Evolutionary conservation across 2,329 filamentous ascomycete genomes (phyloP), one percentile per base, ranked within the genome.

Genomic region (Calonectria henricotiae): DNA sequence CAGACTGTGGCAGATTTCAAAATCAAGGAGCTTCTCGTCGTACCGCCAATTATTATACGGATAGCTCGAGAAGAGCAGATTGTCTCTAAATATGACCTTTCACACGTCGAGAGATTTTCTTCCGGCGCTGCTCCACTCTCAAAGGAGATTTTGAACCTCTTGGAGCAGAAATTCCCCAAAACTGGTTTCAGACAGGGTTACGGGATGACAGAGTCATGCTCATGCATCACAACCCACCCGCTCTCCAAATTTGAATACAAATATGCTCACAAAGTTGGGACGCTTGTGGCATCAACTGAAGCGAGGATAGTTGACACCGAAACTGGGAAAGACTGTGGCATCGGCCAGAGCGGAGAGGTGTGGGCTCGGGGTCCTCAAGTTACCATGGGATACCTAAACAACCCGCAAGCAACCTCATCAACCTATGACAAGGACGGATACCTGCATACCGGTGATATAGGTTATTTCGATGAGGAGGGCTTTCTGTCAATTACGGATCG

Each of bases 191-290:
- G 89, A 74, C 90, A 92, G 76, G 90, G 89, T 1, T 92, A 92
- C 74, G 91, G 91, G 32, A 92, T 93, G 90, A 93, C 91, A 0
- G 91, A 92, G 78, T 88, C 85, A 0, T 92, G 89, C 77, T 86
- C 84, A 2, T 91, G 89, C 73, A 90, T 93, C 71, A 91, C 89
- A 0, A 85, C 88, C 0, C 90, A 92, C 65, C 88, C 90, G 5
- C 86, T 86, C 0, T 83, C 85, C 1, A 85, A 86, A 58, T 89
- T 88, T 70, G 83, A 83, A 13, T 92, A 88, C 81, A 85, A 87
- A 58, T 89, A 91, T 71, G 89, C 86, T 0, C 84, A 88, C 73
- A 84, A 82, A 0, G 89, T 89, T 2, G 89, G 89, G 30, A 85
- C 84, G 3, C 84, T 91, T 13, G 86, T 90, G 5, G 86, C 89